Conservation (phyloP, 1,139 yeast species). For the Debaryomycetaceae sp. region DNA sequence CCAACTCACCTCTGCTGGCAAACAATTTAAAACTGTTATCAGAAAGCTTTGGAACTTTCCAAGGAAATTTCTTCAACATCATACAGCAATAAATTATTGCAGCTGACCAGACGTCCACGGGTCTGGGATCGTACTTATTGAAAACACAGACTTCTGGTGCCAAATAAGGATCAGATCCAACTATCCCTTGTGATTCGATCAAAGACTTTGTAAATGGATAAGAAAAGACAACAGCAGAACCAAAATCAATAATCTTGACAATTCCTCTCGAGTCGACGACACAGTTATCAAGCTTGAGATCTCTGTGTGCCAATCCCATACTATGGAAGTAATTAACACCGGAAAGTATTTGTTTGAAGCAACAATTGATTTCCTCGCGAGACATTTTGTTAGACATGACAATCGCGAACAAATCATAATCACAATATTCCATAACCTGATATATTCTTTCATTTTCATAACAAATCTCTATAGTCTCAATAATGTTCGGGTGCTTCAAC, state of each 20-base stretch:
- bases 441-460: slow-evolving; percentile 84
- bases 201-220: slow-evolving; percentile 83
- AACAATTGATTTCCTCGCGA: slow-evolving; percentile 80
- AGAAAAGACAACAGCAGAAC: slow-evolving; percentile 89
- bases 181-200: slow-evolving; percentile 85
- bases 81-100: slow-evolving; percentile 96
- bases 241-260: slow-evolving; percentile 88
- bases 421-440: slow-evolving; percentile 95
- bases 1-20: slow-evolving; percentile 48
- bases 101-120: slow-evolving; percentile 93
- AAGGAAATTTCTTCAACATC: slow-evolving; percentile 90
- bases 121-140: slow-evolving; percentile 82
- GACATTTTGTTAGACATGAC: slow-evolving; percentile 96
- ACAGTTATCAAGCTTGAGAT: slow-evolving; percentile 89
- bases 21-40: slow-evolving; percentile 79
- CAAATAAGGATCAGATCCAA: slow-evolving; percentile 90
- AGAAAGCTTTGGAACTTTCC: slow-evolving; percentile 90
- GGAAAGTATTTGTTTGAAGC: slow-evolving; percentile 79
- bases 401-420: slow-evolving; percentile 87
- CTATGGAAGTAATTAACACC: slow-evolving; percentile 85
- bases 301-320: slow-evolving; percentile 89
- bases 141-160: slow-evolving; percentile 93
- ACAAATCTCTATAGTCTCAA: slow-evolving; percentile 87
- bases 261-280: slow-evolving; percentile 83
- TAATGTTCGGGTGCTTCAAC: slow-evolving; percentile 87